A percentile compares a stretch with the other conserved stretches of the same genome.
phyloP scores from a whole-genome alignment of 352 stramenopile genomes.

The Chrysophaeum taylorii region DNA sequence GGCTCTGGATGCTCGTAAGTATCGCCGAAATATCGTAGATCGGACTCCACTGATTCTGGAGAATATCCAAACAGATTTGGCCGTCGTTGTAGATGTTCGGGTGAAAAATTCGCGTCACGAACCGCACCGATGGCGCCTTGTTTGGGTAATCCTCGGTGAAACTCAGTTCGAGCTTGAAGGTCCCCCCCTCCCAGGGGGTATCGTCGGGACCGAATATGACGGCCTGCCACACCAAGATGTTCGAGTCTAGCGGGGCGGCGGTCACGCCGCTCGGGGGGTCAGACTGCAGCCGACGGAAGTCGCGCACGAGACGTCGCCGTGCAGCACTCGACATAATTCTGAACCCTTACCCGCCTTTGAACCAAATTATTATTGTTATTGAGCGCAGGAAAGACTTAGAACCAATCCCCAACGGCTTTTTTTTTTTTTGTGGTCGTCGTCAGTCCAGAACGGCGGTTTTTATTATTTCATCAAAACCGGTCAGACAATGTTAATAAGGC shows the following conservation, averaged over 20 bases:
- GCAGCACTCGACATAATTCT: constrained; percentile 89
- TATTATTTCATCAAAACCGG: too few relatives aligned
- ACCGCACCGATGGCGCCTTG: constrained; percentile 91
- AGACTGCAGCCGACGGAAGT: constrained; percentile 95
- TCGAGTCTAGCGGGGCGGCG: constrained; percentile 93
- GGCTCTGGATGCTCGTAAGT: constrained; percentile 96
- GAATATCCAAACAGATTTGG: constrained; percentile 86
- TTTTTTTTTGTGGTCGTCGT: too few relatives aligned
- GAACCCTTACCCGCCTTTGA: too few relatives aligned
- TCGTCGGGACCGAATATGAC: constrained; percentile 88
- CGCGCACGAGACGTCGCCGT: constrained; percentile 84
- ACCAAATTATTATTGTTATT: constrained; percentile 27
- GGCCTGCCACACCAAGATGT: constrained; percentile 92
- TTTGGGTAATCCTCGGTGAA: constrained; percentile 99
- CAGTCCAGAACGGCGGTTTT: too few relatives aligned
- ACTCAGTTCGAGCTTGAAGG: constrained; percentile 79
- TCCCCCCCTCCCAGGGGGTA: constrained; percentile 94
- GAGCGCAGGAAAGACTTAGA: background rate
- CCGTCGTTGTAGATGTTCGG: constrained; percentile 91
- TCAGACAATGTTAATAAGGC: too few relatives aligned
- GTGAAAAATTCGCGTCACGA: constrained; percentile 99
- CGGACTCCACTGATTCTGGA: constrained; percentile 99
- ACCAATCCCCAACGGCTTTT: too few relatives aligned
- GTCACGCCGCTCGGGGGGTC: constrained; percentile 92
- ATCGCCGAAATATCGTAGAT: constrained; percentile 99